These are phyloP conservation scores for Penicillium sp. DNA, from an alignment of 2,329 filamentous ascomycete species.

Conservation along the genomic window DNA sequence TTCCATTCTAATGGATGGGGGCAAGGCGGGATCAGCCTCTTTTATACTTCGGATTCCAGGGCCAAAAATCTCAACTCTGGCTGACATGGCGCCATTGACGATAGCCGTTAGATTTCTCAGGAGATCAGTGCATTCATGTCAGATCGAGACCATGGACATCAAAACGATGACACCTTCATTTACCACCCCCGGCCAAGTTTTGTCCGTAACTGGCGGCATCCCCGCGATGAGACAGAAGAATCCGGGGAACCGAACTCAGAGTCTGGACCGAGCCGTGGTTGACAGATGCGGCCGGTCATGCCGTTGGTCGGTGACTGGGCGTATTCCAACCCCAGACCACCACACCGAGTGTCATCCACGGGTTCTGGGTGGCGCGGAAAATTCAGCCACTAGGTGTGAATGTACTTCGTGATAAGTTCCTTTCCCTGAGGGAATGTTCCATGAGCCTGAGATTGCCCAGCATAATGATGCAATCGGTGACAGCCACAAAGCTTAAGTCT, in stretches of 20 bases:
- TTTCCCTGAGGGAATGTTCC: too few species aligned
- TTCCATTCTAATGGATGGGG: background rate
- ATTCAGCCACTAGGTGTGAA: too few species aligned
- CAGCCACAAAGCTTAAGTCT: slow-evolving; percentile 8
- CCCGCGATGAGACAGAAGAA: slow-evolving; percentile 11
- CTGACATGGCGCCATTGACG: slow-evolving; percentile 1
- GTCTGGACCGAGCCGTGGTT: slow-evolving; percentile 10
- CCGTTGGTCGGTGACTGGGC: background rate
- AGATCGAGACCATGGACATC: background rate
- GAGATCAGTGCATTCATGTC: background rate
- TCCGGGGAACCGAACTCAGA: slow-evolving; percentile 15
- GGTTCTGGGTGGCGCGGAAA: slow-evolving; percentile 13
- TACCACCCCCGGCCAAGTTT: too few species aligned
- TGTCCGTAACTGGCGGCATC: background rate
- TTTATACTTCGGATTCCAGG: slow-evolving; percentile 11
- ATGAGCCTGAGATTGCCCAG: background rate
- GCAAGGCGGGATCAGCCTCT: background rate
- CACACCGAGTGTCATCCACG: background rate
- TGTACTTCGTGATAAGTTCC: too few species aligned
- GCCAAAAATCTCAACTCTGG: slow-evolving; percentile 1
- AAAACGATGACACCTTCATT: slow-evolving; percentile 25
- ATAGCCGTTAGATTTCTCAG: slow-evolving; percentile 1
- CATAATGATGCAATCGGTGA: slow-evolving; percentile 18
- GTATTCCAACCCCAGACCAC: too few species aligned
- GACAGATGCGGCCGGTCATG: background rate